These are phyloP conservation scores for Penstemon davidsonii DNA, from an alignment of 257 asterid genomes.

Conservation along the genomic window DNA sequence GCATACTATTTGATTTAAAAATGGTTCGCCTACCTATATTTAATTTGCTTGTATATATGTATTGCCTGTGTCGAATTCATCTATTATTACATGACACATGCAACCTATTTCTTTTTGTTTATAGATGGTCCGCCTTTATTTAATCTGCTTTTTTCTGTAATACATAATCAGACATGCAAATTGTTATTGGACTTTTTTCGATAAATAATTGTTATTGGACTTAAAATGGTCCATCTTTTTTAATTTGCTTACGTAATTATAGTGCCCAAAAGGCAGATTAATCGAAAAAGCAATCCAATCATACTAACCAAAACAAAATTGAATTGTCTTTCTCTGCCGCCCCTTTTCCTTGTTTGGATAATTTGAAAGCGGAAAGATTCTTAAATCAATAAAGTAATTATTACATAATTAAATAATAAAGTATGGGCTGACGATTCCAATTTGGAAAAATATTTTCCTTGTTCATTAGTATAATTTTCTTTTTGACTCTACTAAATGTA, in stretches of 20 bases:
- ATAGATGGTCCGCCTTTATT: slow-evolving; percentile 5
- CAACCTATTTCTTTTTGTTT: slow-evolving; percentile 5
- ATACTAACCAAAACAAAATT: slow-evolving; percentile 37
- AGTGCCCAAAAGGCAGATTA: slow-evolving; percentile 12
- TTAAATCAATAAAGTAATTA: not conserved
- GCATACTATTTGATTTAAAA: too few species aligned
- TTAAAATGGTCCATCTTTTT: slow-evolving; percentile 1
- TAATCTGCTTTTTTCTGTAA: not conserved
- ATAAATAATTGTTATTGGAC: not conserved
- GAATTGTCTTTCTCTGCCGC: slow-evolving; percentile 43
- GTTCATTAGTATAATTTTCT: slow-evolving; percentile 6
- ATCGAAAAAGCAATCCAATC: slow-evolving; percentile 29
- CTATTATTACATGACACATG: slow-evolving; percentile 6
- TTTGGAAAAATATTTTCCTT: too few species aligned
- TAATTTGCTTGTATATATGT: slow-evolving; percentile 21
- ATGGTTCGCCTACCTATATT: not conserved
- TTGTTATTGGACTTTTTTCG: not conserved
- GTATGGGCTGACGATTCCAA: too few species aligned
- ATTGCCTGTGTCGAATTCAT: slow-evolving; percentile 11
- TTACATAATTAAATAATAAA: too few species aligned
- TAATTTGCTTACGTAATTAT: not conserved
- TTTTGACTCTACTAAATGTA: slow-evolving; percentile 9
- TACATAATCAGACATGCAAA: too few species aligned
- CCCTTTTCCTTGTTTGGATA: slow-evolving; percentile 45
- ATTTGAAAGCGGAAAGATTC: slow-evolving; percentile 16